These are phyloP conservation scores for Mucor sp. DNA, from an alignment of 371 early-diverging fungal genomes.

Conservation along the genomic window DNA sequence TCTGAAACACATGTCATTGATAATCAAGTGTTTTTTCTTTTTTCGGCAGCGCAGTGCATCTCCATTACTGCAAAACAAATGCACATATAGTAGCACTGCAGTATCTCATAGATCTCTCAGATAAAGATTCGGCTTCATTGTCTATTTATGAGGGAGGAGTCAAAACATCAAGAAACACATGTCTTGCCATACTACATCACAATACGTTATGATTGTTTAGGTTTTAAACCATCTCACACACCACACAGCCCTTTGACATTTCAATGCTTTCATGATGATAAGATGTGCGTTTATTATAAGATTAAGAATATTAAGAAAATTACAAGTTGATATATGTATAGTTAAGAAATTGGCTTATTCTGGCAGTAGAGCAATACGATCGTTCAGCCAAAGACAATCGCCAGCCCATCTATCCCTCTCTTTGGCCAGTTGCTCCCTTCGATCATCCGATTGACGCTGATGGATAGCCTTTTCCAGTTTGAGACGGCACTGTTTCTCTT, in stretches of 20 bases:
- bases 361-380: conserved; percentile 35
- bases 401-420: conserved; percentile 41
- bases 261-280: no score
- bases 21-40: no score
- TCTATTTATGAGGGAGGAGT: no score
- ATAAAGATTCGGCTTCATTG: background rate
- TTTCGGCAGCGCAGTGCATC: no score
- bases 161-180: no score
- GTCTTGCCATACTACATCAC: background rate
- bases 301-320: background rate
- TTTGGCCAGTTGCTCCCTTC: conserved; percentile 18
- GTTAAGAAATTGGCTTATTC: conserved; percentile 11
- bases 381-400: conserved; percentile 37
- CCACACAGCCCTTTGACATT: background rate
- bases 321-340: background rate
- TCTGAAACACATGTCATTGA: background rate
- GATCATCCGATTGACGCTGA: conserved; percentile 7
- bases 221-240: background rate
- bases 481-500: conserved; percentile 48
- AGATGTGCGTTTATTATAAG: background rate
- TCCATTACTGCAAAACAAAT: no score
- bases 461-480: conserved; percentile 30
- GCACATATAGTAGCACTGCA: no score
- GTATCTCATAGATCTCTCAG: background rate
- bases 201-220: background rate